Evolutionary conservation across 2,329 filamentous ascomycete species (phyloP).

Genomic region (Colletotrichum coccodes): DNA sequence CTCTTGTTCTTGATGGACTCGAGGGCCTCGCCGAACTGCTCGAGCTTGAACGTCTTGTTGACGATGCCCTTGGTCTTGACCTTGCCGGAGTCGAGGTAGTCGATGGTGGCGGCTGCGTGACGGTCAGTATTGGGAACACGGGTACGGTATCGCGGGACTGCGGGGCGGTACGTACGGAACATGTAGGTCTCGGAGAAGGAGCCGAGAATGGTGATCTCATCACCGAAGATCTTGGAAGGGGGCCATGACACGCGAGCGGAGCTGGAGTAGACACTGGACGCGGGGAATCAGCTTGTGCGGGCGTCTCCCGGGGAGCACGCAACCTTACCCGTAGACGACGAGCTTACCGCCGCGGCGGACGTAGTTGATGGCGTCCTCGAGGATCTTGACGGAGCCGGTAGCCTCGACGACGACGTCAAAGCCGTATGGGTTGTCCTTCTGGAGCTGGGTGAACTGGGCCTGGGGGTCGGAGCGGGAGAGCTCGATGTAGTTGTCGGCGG

Average conservation of each 20-base stretch:
- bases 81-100: constrained; percentile 67
- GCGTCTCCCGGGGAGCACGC: too few species aligned
- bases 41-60: constrained; percentile 78
- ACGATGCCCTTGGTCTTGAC: constrained; percentile 75
- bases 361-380: constrained; percentile 78
- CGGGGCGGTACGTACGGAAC: constrained; percentile 61
- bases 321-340: constrained; percentile 68
- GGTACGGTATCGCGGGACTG: background rate
- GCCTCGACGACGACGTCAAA: constrained; percentile 77
- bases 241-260: constrained; percentile 73
- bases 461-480: constrained; percentile 64
- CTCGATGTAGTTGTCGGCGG: constrained; percentile 64
- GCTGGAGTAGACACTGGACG: constrained; percentile 68
- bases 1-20: constrained; percentile 78
- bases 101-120: constrained; percentile 52
- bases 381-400: constrained; percentile 74
- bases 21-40: constrained; percentile 77
- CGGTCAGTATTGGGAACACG: background rate
- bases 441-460: constrained; percentile 70
- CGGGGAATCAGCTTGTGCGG: background rate
- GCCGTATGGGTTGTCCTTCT: constrained; percentile 74
- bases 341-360: constrained; percentile 77
- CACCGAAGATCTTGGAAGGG: constrained; percentile 76
- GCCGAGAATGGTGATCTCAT: constrained; percentile 78
- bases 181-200: constrained; percentile 80